Base-by-base conservation (phyloP, 2,329 filamentous ascomycete genomes). In the Parasarocladium wereldwijsianum region DNA sequence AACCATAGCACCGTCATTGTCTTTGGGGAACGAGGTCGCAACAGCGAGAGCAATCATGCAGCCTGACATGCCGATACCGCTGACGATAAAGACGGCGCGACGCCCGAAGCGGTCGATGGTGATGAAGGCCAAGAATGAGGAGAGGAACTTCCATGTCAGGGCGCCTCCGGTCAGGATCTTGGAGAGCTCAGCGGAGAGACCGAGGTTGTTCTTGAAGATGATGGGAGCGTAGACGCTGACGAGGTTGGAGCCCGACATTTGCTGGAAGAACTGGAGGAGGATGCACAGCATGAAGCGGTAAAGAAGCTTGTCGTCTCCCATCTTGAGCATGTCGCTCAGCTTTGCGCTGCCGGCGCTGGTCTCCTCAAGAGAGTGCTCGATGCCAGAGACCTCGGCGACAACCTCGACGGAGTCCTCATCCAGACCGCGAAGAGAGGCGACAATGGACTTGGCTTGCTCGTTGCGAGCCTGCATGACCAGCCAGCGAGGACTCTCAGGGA, bases 111-210 rank as follows among this genome's bases (percentile, higher is more conserved):
- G 55, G 38, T 66, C 63, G 36, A 67, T 62, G 31, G 57, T 56
- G 38, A 62, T 53, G 41, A 66, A 61, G 24, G 60, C 55, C 21
- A 64, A 44, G 42, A 65, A 59, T 12, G 58, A 62, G 18, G 58
- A 62, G 13, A 67, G 39, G 40, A 67, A 66, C 42, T 70, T 69
- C 58, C 62, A 71, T 5, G 66, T 70, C 18, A 70, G 47, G 9
- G 63, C 63, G 17, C 59, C 62, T 3, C 50, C 58, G 6, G 59
- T 53, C 6, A 66, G 50, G 27, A 60, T 44, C n/a, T 51, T 49
- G 10, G 57, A 50, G 1, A 45, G 41, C 28, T 57, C 50, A 10
- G 42, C 41, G 32, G 42, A 42, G 35, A 61, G 40, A 17, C 50
- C 50, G 4, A 62, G 52, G 31, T 58, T 60, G 36, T 51, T 38